Percentiles rank a stretch among this genome's conserved stretches.
Conservation (phyloP, 257 asterid species). For the Nicotiana sylvestris region DNA sequence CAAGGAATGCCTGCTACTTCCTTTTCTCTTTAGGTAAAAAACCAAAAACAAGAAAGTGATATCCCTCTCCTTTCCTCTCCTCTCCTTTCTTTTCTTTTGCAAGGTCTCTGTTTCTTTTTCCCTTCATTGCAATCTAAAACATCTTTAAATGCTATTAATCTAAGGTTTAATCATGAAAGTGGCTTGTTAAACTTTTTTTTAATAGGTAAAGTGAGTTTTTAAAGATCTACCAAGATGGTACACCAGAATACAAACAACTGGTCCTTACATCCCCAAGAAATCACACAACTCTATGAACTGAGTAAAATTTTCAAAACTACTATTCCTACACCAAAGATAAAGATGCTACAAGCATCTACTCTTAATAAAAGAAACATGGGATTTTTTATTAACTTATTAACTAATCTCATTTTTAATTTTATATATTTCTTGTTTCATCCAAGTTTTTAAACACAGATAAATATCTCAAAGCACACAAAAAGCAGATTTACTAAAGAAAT, state of each 20-base stretch:
- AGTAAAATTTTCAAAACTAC: not conserved
- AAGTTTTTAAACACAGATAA: not conserved
- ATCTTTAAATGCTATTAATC: not conserved
- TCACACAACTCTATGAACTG: not conserved
- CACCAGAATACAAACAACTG: not conserved
- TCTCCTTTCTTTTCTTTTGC: not conserved
- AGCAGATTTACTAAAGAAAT: not conserved
- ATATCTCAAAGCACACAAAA: not conserved
- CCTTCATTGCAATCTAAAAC: not conserved
- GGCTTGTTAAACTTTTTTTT: not conserved
- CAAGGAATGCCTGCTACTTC: not conserved
- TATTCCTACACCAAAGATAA: not conserved
- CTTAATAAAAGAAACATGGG: not conserved
- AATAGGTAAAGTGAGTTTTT: not conserved
- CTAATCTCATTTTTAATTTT: not conserved
- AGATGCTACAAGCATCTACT: not conserved
- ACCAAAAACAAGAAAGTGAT: not conserved
- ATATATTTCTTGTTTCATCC: not conserved
- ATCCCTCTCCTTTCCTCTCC: not conserved
- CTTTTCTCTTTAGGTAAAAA: not conserved
- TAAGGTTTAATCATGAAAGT: not conserved
- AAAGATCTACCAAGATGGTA: not conserved
- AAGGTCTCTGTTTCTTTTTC: not conserved
- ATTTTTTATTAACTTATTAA: not conserved
- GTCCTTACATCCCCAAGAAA: not conserved